Evolutionary conservation across 331 rosid species (phyloP).

Genomic region (Phaseolus coccineus): DNA sequence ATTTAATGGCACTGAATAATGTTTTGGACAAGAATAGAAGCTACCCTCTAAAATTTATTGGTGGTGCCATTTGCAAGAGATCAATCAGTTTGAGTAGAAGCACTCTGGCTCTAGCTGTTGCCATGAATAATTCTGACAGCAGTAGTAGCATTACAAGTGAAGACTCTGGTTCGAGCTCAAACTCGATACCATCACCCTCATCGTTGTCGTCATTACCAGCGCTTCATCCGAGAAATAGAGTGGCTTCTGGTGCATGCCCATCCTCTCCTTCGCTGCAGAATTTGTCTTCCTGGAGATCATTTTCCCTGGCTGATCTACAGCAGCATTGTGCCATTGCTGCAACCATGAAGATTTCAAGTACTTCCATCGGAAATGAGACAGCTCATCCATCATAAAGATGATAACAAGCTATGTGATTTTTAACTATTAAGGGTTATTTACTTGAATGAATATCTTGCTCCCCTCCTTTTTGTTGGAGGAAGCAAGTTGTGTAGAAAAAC

Average conservation of each 20-base stretch:
- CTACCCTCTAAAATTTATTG: conserved; percentile 58
- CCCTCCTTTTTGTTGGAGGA: conserved; percentile 41
- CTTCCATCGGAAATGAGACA: conserved; percentile 45
- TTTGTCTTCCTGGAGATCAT: conserved; percentile 51
- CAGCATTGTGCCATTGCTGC: conserved; percentile 63
- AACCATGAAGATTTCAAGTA: conserved; percentile 41
- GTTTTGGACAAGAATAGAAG: conserved; percentile 70
- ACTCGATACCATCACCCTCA: conserved; percentile 40
- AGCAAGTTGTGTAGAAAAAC: conserved; percentile 11
- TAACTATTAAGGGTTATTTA: conserved; percentile 16
- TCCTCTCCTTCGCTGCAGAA: conserved; percentile 37
- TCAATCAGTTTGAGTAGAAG: conserved; percentile 69
- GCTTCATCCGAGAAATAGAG: conserved; percentile 55
- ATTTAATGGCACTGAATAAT: conserved; percentile 64
- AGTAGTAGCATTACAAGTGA: conserved; percentile 67
- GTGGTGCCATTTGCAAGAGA: conserved; percentile 82
- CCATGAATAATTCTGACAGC: conserved; percentile 72
- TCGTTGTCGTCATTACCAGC: conserved; percentile 59
- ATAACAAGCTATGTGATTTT: conserved; percentile 3
- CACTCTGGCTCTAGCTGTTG: conserved; percentile 76
- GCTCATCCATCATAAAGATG: conserved; percentile 40
- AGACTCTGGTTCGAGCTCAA: conserved; percentile 59
- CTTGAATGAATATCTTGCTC: conserved; percentile 36
- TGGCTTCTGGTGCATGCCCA: not conserved
- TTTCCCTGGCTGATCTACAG: conserved; percentile 70